Evolutionary conservation across 106 monocot genomes (phyloP).

Genomic region (Dendrobium nobile): DNA sequence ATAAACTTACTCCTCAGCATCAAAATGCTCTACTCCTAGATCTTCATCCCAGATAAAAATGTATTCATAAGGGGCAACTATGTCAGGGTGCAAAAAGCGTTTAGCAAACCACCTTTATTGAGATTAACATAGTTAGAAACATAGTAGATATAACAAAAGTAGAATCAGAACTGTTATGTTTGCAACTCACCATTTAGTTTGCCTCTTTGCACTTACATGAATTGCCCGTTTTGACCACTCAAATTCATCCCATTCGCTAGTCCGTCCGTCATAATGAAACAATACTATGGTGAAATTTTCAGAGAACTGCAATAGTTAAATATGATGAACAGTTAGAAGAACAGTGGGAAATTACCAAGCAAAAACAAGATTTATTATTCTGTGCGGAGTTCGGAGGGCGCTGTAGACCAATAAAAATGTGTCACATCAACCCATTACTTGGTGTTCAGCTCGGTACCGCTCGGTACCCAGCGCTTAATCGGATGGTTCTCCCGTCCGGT

Average conservation of each 20-base stretch:
- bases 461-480: too few relatives aligned
- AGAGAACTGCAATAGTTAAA: constrained; percentile 23
- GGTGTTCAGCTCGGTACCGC: too few relatives aligned
- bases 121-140: neutral
- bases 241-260: too few relatives aligned
- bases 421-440: too few relatives aligned
- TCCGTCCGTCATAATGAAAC: constrained; percentile 36
- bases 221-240: constrained; percentile 13
- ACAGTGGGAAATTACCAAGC: neutral
- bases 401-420: too few relatives aligned
- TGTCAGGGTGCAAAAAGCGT: constrained; percentile 35
- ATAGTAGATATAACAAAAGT: neutral
- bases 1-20: constrained; percentile 31
- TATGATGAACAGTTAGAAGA: neutral
- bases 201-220: constrained; percentile 30
- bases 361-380: neutral
- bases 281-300: constrained; percentile 32
- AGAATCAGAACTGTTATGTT: neutral
- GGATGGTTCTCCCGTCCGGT: too few relatives aligned
- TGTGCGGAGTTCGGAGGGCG: too few relatives aligned
- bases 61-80: constrained; percentile 8
- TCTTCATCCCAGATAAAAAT: too few relatives aligned
- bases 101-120: constrained; percentile 38
- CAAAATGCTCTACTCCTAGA: constrained; percentile 34
- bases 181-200: constrained; percentile 35